phyloP scores from a whole-genome alignment of 805 yeast species.

The Sugiyamaella boreocaroliniensis region DNA sequence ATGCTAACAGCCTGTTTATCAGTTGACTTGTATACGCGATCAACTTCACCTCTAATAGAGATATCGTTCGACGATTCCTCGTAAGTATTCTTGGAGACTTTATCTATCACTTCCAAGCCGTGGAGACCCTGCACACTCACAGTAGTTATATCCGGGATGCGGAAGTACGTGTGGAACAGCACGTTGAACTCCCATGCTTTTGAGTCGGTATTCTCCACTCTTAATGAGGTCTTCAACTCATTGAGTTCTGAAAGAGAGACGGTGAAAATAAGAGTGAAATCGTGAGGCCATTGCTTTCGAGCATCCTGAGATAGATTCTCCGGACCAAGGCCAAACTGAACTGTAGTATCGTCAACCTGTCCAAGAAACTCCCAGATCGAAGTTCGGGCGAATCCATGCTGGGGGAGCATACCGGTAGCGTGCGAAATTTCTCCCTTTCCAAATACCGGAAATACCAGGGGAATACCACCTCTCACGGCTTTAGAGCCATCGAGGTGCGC shows the following conservation, averaged over 20 bases:
- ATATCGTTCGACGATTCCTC: slow-evolving; percentile 26
- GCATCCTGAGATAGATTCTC: slow-evolving; percentile 65
- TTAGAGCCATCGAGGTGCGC: slow-evolving; percentile 87
- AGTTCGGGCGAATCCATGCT: slow-evolving; percentile 93
- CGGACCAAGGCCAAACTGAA: slow-evolving; percentile 87
- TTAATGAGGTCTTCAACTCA: slow-evolving; percentile 57
- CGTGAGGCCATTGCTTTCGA: slow-evolving; percentile 54
- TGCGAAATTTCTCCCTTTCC: slow-evolving; percentile 58
- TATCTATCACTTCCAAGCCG: slow-evolving; percentile 69
- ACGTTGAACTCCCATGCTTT: slow-evolving; percentile 78
- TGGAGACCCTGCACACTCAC: slow-evolving; percentile 70
- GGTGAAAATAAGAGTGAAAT: slow-evolving; percentile 72
- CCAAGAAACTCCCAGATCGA: slow-evolving; percentile 93
- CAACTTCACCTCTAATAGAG: slow-evolving; percentile 53
- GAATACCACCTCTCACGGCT: slow-evolving; percentile 97
- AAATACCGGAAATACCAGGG: slow-evolving; percentile 82
- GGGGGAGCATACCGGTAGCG: slow-evolving; percentile 63
- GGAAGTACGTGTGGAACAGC: slow-evolving; percentile 87
- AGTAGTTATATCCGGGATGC: slow-evolving; percentile 69
- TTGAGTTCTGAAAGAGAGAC: slow-evolving; percentile 50
- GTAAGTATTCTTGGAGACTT: slow-evolving; percentile 50
- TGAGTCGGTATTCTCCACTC: slow-evolving; percentile 64
- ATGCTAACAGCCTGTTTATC: slow-evolving; percentile 50
- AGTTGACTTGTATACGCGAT: slow-evolving; percentile 70
- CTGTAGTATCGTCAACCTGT: slow-evolving; percentile 68